These are phyloP conservation scores for Casaregolazyma lundiana DNA, from an alignment of 1,139 yeast genomes.

Conservation along the genomic window DNA sequence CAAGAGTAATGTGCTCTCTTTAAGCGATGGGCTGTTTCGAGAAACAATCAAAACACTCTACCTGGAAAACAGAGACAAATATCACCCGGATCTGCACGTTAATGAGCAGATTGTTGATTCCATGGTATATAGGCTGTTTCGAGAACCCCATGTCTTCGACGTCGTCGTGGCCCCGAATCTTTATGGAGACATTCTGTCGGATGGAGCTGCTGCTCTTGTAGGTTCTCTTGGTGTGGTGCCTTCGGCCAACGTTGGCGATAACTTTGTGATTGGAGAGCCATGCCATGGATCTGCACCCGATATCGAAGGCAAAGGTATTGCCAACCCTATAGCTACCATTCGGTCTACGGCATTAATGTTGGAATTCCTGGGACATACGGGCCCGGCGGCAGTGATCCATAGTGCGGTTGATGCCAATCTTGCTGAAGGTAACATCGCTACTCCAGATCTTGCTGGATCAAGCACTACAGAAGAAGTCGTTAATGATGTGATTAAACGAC, in stretches of 20 bases:
- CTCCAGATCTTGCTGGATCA: constrained; percentile 93
- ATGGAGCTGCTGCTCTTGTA: constrained; percentile 98
- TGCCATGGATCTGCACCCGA: constrained; percentile 99
- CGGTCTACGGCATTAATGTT: constrained; percentile 96
- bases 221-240: constrained; percentile 99
- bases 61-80: constrained; percentile 57
- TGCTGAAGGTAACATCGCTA: constrained; percentile 70
- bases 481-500: constrained; percentile 65
- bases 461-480: constrained; percentile 82
- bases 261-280: constrained; percentile 97
- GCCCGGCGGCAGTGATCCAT: constrained; percentile 88
- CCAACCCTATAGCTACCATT: constrained; percentile 96
- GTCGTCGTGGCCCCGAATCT: constrained; percentile 98
- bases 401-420: constrained; percentile 93
- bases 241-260: constrained; percentile 94
- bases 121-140: constrained; percentile 97
- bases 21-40: constrained; percentile 92
- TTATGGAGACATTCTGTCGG: constrained; percentile 94
- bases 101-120: constrained; percentile 98
- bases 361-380: constrained; percentile 88
- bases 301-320: constrained; percentile 88
- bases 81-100: constrained; percentile 39
- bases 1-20: constrained; percentile 90
- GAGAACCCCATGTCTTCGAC: constrained; percentile 95
- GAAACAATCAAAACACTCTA: constrained; percentile 80